Evolutionary conservation across 257 asterid genomes (phyloP).

Genomic region (Haberlea rhodopensis): DNA sequence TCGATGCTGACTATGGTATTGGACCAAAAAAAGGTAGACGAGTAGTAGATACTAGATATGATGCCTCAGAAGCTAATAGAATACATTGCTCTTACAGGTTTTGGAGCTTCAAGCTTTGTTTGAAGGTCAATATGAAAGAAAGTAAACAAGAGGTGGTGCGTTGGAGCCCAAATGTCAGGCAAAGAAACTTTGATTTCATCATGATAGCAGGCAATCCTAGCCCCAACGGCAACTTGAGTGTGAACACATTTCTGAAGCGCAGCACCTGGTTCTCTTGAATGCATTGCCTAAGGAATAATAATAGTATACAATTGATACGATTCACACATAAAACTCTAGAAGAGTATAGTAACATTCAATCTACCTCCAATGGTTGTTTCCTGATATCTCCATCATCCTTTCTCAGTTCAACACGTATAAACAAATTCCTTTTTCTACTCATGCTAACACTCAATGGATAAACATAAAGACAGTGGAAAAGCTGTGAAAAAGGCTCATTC

Average conservation of each 20-base stretch:
- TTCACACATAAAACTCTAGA: constrained; percentile 29
- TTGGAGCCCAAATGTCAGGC: constrained; percentile 92
- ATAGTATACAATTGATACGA: constrained; percentile 29
- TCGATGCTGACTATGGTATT: no score
- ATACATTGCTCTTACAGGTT: constrained; percentile 67
- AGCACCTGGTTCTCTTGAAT: constrained; percentile 79
- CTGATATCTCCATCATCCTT: constrained; percentile 84
- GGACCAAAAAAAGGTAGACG: constrained; percentile 21
- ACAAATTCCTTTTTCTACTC: constrained; percentile 93
- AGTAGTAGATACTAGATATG: constrained; percentile 20
- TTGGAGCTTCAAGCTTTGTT: constrained; percentile 93
- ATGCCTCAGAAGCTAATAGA: constrained; percentile 24
- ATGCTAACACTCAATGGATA: constrained; percentile 84
- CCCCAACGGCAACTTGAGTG: constrained; percentile 95
- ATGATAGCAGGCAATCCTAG: constrained; percentile 93
- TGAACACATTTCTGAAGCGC: constrained; percentile 71
- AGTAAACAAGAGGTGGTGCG: constrained; percentile 94
- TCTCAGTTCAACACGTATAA: constrained; percentile 88
- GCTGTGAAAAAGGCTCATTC: constrained; percentile 97
- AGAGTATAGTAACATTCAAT: constrained; percentile 30
- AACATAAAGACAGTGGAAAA: constrained; percentile 95
- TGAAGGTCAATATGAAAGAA: constrained; percentile 96
- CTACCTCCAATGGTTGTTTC: constrained; percentile 81
- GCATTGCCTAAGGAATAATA: constrained; percentile 67
- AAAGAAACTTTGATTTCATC: constrained; percentile 93